These are phyloP conservation scores for Cryptosporidium meleagridis DNA, from an alignment of 169 alveolate genomes.

Conservation along the genomic window DNA sequence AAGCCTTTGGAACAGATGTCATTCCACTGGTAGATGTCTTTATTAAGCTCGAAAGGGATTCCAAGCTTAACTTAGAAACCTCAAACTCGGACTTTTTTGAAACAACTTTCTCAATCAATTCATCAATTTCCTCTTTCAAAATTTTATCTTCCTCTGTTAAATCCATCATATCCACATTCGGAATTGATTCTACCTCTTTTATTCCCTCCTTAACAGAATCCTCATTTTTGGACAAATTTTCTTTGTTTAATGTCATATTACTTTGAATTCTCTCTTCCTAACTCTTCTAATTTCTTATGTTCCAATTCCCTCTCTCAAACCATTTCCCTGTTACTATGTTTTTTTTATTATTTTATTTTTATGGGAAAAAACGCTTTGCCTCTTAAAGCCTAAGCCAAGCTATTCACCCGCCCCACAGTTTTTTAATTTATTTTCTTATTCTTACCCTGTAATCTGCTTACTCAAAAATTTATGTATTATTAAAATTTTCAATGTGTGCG, in stretches of 20 bases:
- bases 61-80: conserved; percentile 17
- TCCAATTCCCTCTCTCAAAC: not conserved
- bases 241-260: conserved; percentile 33
- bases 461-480: not conserved
- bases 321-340: conserved; percentile 1
- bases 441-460: not conserved
- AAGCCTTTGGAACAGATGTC: conserved; percentile 88
- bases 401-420: conserved; percentile 67
- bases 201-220: not conserved
- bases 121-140: conserved; percentile 60
- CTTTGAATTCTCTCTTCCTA: not conserved
- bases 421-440: not conserved
- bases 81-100: conserved; percentile 1
- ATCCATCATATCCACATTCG: conserved; percentile 53
- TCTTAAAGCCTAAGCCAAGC: not conserved
- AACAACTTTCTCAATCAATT: not conserved
- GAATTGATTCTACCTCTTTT: conserved; percentile 5
- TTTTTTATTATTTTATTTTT: conserved; percentile 1
- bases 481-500: not conserved
- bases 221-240: conserved; percentile 28
- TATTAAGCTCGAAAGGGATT: conserved; percentile 48
- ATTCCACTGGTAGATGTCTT: conserved; percentile 85
- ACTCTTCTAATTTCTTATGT: conserved; percentile 3
- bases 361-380: not conserved
- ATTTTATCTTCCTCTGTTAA: conserved; percentile 56